These are phyloP conservation scores for Colletotrichum acutatum DNA, from an alignment of 2,329 filamentous ascomycete species.

Conservation along the genomic window DNA sequence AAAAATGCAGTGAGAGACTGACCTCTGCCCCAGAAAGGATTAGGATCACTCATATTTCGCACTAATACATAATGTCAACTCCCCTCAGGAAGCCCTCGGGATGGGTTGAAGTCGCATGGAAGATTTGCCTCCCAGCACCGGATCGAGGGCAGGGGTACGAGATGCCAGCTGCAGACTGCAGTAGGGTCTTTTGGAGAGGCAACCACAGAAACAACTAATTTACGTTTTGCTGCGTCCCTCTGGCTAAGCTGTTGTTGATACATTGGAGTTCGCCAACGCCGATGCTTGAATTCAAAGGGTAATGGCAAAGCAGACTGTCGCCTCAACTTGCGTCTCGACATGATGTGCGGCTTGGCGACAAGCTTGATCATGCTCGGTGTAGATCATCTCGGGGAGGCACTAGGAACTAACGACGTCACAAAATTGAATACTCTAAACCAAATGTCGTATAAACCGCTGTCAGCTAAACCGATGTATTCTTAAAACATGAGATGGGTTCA, in stretches of 20 bases:
- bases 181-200: neutral
- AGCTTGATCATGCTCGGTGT: neutral
- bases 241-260: too few relatives aligned
- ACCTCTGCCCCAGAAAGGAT: too few relatives aligned
- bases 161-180: too few relatives aligned
- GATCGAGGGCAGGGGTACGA: too few relatives aligned
- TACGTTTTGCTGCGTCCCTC: too few relatives aligned
- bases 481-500: conserved; percentile 1
- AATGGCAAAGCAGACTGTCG: neutral
- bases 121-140: too few relatives aligned
- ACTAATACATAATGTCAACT: too few relatives aligned
- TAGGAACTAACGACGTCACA: neutral
- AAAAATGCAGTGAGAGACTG: too few relatives aligned
- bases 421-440: neutral
- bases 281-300: too few relatives aligned
- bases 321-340: conserved; percentile 11
- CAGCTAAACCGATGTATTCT: neutral
- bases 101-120: neutral
- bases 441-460: neutral
- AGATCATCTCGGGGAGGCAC: neutral
- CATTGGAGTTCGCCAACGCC: too few relatives aligned
- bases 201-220: neutral
- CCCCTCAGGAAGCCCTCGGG: too few relatives aligned
- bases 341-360: conserved; percentile 16
- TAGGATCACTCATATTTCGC: too few relatives aligned